phyloP scores from a whole-genome alignment of 345 rosid species.

The Acer campestre region DNA sequence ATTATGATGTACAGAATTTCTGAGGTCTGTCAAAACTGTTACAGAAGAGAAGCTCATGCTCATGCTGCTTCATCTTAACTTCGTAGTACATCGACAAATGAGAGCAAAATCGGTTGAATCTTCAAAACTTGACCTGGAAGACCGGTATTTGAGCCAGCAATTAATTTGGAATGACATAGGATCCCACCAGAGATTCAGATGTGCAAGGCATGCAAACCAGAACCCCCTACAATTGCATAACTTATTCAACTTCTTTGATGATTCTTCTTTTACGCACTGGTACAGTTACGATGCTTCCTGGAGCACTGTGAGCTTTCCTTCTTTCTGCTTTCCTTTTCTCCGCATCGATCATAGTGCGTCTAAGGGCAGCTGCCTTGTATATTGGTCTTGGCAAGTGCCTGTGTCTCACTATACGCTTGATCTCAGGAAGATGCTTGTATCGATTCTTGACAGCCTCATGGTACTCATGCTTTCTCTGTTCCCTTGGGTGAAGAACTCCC shows the following conservation, averaged over 20 bases:
- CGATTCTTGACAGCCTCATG: slow-evolving; percentile 82
- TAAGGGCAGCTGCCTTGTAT: slow-evolving; percentile 57
- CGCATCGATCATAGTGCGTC: slow-evolving; percentile 57
- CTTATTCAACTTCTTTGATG: slow-evolving; percentile 76
- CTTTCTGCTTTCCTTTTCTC: slow-evolving; percentile 78
- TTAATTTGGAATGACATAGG: not conserved
- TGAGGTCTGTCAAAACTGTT: slow-evolving; percentile 8
- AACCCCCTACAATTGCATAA: not conserved
- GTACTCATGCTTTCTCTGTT: slow-evolving; percentile 77
- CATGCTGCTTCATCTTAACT: not conserved
- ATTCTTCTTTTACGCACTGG: slow-evolving; percentile 73
- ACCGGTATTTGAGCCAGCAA: not conserved
- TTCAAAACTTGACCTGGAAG: not conserved
- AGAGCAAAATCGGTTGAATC: not conserved
- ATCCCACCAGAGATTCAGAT: not conserved
- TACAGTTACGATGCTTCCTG: slow-evolving; percentile 56
- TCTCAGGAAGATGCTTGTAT: slow-evolving; percentile 86
- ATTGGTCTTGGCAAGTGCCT: slow-evolving; percentile 90
- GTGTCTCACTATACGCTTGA: slow-evolving; percentile 88
- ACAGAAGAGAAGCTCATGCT: not conserved
- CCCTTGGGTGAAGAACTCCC: slow-evolving; percentile 95
- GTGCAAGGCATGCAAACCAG: not conserved
- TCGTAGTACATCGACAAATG: too few species aligned
- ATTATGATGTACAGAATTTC: not conserved
- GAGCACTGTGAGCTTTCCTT: slow-evolving; percentile 89